Base-by-base conservation (phyloP, 1,284 basidiomycete species). In the Chalciporus sp. region DNA sequence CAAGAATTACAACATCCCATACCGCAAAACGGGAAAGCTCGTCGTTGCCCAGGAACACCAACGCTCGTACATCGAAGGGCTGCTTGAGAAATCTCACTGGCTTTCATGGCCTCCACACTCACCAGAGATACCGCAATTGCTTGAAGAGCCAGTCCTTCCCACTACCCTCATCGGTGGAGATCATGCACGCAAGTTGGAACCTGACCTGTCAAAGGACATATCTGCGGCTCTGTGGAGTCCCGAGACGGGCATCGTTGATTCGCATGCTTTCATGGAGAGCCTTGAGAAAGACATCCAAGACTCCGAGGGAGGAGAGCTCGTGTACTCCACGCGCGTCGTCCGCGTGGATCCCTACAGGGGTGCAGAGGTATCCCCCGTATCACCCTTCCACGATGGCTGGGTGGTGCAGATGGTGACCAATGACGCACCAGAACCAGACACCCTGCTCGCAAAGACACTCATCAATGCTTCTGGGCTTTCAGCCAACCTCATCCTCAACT, bases 381-480 rank as follows among this genome's bases (percentile, higher is more conserved):
- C 65, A 52, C 64, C 68, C n/a, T 62, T 61, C 40, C 73, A 74
- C 48, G 71, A 75, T 27, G 88, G 89, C 6, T 92, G 89, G 89
- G 80, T 89, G 9, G 84, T 90, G 16, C 89, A 92, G 63, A 80
- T 77, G 10, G 72, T 82, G 23, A 84, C 86, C 2, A 77, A 74
- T 11, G 71, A 74, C 27, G 64, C 62, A 28, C 66, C 69, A n/a
- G 75, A 81, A 50, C 71, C 74, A 39, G 90, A 94, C 58, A 80
- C 90, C 2, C 77, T 98, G n/a, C 78, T 92, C n/a, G 90, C 92
- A 0, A 84, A 82, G 53, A 90, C 87, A 3, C 74, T 99, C 23
- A 86, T 99, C 68, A 96, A 98, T 64, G 84, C 94, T 0, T 85
- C 92, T 3, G 97, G 96, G 3, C 80, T 98, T 29, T 90, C 90